Base-by-base conservation (phyloP, 2,329 filamentous ascomycete genomes). In the Coniosporium tulheliwenetii region DNA sequence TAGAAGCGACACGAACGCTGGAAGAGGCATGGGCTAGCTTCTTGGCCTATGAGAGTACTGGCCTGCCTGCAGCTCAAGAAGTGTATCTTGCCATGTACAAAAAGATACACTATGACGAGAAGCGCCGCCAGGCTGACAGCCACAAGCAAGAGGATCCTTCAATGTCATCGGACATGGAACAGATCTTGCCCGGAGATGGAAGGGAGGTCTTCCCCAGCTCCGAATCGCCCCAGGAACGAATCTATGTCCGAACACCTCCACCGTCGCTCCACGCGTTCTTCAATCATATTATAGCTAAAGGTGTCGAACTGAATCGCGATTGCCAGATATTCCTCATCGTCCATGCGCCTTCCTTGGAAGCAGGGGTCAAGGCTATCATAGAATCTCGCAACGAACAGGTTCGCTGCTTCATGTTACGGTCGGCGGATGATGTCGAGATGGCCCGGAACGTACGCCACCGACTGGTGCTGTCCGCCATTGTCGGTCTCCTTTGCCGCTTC, bases 1-100 rank as follows among this genome's bases (percentile, higher is more conserved):
- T 80, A 40, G 61, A 63, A 37, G 65, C 72, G 15, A 80, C 76
- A 9, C 63, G 76, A 31, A 79, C 75, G 3, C 56, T 72, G 37
- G 66, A 73, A 44, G 75, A 80, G 57, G 75, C 76, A 5, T 80
- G 76, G 76, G 74, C 75, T 15, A 75, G 71, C 45, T 80, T 77
- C 51, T 54, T 76, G 35, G 66, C 71, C 5, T 75, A 68, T 44
- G 64, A 74, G 50, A 60, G 67, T 15, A 57, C 60, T 10, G 54
- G 52, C 8, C 47, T 58, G 31, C 53, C 52, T 8, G 50, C 57
- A n/a, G 55, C 58, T 40, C 46, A 57, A 29, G 53, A 58, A 19
- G 61, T 75, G 2, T 75, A 74, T 44, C 56, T 66, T 40, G 72
- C 69, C 31, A 76, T 79, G 64, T 66, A 73, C 19, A 63, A 69